These are phyloP conservation scores for Eucalyptus tenuipes DNA, from an alignment of 345 rosid genomes.

Conservation along the genomic window DNA sequence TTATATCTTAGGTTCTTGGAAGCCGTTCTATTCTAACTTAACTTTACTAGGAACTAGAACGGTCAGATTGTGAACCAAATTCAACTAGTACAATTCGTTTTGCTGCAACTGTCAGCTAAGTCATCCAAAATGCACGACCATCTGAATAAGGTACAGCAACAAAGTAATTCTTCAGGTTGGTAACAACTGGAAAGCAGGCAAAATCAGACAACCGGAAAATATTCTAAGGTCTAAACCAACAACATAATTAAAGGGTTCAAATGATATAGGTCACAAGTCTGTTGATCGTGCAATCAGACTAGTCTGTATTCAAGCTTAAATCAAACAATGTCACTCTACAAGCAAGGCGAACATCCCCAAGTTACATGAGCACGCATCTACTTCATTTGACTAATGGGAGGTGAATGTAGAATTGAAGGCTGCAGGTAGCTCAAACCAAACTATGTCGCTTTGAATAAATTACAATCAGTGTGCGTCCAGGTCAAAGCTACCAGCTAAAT, in stretches of 20 bases:
- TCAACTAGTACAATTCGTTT: neutral
- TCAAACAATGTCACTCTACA: neutral
- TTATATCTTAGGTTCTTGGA: neutral
- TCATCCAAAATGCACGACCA: neutral
- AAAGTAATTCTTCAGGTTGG: neutral
- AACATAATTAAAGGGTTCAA: neutral
- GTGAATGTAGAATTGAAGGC: neutral
- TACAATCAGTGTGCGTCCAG: neutral
- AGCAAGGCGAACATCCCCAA: neutral
- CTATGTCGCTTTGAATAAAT: neutral
- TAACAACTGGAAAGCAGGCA: neutral
- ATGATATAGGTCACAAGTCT: neutral
- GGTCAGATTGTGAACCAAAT: neutral
- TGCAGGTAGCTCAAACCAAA: neutral
- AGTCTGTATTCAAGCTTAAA: neutral
- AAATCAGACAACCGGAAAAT: neutral
- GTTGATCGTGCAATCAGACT: neutral
- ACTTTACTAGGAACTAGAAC: neutral
- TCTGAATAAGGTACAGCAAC: neutral
- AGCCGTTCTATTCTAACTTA: neutral
- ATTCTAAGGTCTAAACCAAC: neutral
- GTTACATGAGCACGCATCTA: neutral
- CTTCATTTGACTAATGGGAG: neutral
- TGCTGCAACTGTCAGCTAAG: neutral
- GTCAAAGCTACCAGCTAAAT: neutral